Percentiles rank a stretch among this genome's conserved stretches.
Conservation (phyloP, 306 rosid species). For the Cucurbita ficifolia region DNA sequence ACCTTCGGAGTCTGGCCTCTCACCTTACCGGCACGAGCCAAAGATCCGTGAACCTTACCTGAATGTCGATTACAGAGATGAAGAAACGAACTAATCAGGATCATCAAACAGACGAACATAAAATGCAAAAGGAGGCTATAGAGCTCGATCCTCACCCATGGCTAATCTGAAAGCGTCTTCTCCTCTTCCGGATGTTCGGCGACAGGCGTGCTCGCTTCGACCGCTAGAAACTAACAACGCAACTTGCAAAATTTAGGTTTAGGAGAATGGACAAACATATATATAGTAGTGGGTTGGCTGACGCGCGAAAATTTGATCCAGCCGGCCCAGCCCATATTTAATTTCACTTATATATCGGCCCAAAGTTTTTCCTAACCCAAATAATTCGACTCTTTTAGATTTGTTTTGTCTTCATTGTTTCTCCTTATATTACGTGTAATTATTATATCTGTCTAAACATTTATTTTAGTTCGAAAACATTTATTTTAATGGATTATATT, state of each 20-base stretch:
- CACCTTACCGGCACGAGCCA: constrained; percentile 57
- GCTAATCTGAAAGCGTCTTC: background rate
- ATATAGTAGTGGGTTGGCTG: background rate
- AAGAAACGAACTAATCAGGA: background rate
- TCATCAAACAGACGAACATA: background rate
- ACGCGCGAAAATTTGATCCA: background rate
- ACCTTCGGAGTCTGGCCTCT: constrained; percentile 49
- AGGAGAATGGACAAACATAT: background rate
- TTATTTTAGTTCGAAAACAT: too few species aligned
- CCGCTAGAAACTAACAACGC: background rate
- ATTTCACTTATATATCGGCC: background rate
- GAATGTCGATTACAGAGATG: background rate
- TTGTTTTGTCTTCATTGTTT: too few species aligned
- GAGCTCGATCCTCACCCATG: background rate
- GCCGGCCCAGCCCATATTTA: background rate
- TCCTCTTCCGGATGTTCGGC: background rate
- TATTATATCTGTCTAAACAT: too few species aligned
- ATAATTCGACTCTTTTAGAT: too few species aligned
- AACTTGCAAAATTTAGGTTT: background rate
- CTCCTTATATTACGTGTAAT: too few species aligned
- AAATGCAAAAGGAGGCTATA: background rate
- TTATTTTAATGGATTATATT: too few species aligned
- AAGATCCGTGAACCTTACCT: constrained; percentile 52
- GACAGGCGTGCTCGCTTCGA: background rate
- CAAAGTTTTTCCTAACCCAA: background rate